Conservation (phyloP, 768 basidiomycete genomes). For the Gloeostereum incarnatum region DNA sequence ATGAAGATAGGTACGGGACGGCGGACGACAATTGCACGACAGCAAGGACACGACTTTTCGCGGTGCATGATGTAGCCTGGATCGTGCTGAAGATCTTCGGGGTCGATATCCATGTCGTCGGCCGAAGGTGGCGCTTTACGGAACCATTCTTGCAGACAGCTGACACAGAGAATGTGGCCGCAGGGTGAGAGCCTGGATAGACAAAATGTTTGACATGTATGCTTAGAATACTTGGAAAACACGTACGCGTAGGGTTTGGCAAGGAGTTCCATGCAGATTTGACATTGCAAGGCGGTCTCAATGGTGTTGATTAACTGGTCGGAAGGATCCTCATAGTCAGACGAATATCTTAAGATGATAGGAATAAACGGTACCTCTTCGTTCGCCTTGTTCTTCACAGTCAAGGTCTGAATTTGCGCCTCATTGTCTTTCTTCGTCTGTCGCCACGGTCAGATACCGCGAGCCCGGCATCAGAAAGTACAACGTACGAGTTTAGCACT, state of each 20-base stretch:
- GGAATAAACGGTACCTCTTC: conserved; percentile 38
- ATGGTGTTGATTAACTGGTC: conserved; percentile 42
- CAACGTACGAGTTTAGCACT: conserved; percentile 25
- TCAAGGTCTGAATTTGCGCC: conserved; percentile 30
- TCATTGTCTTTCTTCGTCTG: conserved; percentile 39
- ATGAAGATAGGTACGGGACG: conserved; percentile 64
- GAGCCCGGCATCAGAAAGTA: conserved; percentile 1
- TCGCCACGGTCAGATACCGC: background rate
- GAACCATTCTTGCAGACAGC: conserved; percentile 74
- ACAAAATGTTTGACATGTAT: conserved; percentile 5
- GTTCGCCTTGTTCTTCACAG: conserved; percentile 35
- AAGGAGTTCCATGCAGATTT: conserved; percentile 70
- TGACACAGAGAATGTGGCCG: conserved; percentile 68
- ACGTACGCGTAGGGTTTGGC: conserved; percentile 60
- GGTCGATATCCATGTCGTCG: conserved; percentile 28
- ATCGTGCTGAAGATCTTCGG: conserved; percentile 23
- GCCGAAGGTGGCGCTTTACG: conserved; percentile 44
- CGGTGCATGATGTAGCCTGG: conserved; percentile 43
- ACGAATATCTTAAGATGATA: no score
- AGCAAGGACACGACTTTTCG: conserved; percentile 66
- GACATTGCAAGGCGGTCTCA: conserved; percentile 57
- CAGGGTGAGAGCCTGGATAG: conserved; percentile 55
- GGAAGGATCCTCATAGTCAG: conserved; percentile 1
- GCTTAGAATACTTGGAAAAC: background rate
- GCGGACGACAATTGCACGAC: conserved; percentile 44